A percentile compares a stretch with the other conserved stretches of the same genome.
Conservation (phyloP, 768 basidiomycete species). For the Asterophora lycoperdoides region DNA sequence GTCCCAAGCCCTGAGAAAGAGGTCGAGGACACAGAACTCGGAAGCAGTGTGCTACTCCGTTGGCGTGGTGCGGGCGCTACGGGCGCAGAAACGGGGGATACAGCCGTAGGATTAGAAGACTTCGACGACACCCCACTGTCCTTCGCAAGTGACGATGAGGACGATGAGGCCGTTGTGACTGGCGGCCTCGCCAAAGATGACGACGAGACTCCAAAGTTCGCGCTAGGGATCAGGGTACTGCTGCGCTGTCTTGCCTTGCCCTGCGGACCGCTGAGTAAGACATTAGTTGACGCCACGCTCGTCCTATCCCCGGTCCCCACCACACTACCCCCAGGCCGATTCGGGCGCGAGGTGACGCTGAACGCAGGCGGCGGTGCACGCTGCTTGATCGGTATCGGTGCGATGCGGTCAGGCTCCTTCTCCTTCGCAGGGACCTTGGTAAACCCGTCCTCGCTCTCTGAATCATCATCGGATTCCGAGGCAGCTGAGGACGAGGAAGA, state of each 20-base stretch:
- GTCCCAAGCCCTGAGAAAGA: neutral
- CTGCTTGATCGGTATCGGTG: conserved; percentile 58
- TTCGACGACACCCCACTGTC: neutral
- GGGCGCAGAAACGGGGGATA: neutral
- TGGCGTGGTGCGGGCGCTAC: conserved; percentile 22
- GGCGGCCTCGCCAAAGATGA: neutral
- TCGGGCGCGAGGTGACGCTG: conserved; percentile 58
- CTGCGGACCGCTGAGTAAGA: neutral
- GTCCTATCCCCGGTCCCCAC: neutral
- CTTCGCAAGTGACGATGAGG: neutral
- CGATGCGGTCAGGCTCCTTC: conserved; percentile 29
- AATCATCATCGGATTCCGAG: neutral
- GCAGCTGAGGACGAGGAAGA: conserved; percentile 9
- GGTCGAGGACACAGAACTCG: conserved; percentile 15
- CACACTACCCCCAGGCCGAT: conserved; percentile 5
- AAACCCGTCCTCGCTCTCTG: conserved; percentile 19
- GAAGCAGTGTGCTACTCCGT: conserved; percentile 39
- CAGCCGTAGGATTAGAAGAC: neutral
- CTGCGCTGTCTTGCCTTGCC: conserved; percentile 29
- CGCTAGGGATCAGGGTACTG: conserved; percentile 33
- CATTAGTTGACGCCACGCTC: conserved; percentile 4
- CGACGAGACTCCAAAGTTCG: conserved; percentile 11
- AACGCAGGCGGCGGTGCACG: conserved; percentile 54
- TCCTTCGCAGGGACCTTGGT: conserved; percentile 10
- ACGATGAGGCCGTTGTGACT: neutral